phyloP scores from a whole-genome alignment of 306 rosid genomes.

The Malus sylvestris region DNA sequence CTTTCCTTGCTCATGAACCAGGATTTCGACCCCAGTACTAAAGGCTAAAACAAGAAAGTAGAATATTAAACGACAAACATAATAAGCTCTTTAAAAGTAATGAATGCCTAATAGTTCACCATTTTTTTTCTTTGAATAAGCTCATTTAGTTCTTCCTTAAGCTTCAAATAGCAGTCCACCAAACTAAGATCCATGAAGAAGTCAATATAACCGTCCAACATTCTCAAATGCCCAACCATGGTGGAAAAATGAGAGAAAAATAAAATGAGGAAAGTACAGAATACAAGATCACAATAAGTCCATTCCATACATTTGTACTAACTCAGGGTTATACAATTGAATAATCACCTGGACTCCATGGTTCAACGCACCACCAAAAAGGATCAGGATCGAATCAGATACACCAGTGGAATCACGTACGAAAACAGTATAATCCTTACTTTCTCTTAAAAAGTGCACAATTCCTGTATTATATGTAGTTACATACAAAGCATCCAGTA shows the following conservation, averaged over 20 bases:
- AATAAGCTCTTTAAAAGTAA: too few species aligned
- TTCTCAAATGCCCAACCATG: conserved; percentile 81
- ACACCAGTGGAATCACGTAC: conserved; percentile 95
- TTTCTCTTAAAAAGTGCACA: conserved; percentile 39
- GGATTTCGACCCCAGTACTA: neutral
- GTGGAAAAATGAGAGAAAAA: neutral
- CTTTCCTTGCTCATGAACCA: neutral
- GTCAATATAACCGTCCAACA: conserved; percentile 79
- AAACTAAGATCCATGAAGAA: conserved; percentile 88
- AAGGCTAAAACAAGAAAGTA: neutral
- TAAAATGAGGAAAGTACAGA: neutral
- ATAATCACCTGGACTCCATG: conserved; percentile 72
- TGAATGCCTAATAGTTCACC: conserved; percentile 28
- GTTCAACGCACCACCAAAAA: conserved; percentile 71
- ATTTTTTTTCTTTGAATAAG: conserved; percentile 55
- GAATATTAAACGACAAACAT: too few species aligned
- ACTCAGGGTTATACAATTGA: neutral
- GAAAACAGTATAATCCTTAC: conserved; percentile 85
- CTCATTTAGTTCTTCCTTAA: conserved; percentile 75
- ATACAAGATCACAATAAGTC: conserved; percentile 12
- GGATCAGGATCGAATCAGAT: conserved; percentile 79
- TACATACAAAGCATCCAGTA: neutral
- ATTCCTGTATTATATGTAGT: neutral
- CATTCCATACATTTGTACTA: neutral
- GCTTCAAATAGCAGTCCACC: conserved; percentile 84